Percentiles rank a stretch among this genome's conserved stretches.
These are phyloP conservation scores for Xylariaceae sp. DNA, from an alignment of 2,329 filamentous ascomycete species.

Conservation along the genomic window DNA sequence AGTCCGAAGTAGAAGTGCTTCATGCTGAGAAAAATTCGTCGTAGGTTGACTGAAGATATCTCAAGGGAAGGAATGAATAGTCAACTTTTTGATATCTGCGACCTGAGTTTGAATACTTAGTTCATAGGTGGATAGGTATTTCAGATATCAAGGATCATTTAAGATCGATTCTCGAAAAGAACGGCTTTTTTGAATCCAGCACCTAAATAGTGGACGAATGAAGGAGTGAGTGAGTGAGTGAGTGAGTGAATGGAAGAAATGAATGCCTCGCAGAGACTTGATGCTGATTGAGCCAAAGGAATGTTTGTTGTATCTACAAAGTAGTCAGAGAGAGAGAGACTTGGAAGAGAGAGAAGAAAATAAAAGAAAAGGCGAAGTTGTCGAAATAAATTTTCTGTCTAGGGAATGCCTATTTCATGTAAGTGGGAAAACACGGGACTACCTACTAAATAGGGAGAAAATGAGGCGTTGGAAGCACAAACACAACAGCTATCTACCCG, in stretches of 20 bases:
- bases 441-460: not conserved
- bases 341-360: slow-evolving; percentile 2
- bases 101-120: too few relatives aligned
- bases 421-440: not conserved
- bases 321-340: too few relatives aligned
- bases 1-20: slow-evolving; percentile 41
- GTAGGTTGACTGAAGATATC: not conserved
- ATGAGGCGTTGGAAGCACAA: not conserved
- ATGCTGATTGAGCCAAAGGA: not conserved
- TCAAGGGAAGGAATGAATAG: slow-evolving; percentile 1
- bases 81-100: not conserved
- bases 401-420: too few relatives aligned
- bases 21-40: slow-evolving; percentile 28
- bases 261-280: not conserved
- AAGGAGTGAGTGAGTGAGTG: slow-evolving; percentile 6
- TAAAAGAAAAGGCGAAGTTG: not conserved
- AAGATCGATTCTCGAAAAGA: slow-evolving; percentile 1
- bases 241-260: slow-evolving; percentile 9
- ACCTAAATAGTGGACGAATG: not conserved
- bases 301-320: slow-evolving; percentile 1
- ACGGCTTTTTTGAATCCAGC: too few relatives aligned
- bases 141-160: not conserved
- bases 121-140: slow-evolving; percentile 1
- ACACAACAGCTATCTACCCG: not conserved
- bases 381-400: not conserved